Percentiles rank a stretch among this genome's conserved stretches.
Conservation (phyloP, 371 early-diverging fungal genomes). For the Coemansia sp. region DNA sequence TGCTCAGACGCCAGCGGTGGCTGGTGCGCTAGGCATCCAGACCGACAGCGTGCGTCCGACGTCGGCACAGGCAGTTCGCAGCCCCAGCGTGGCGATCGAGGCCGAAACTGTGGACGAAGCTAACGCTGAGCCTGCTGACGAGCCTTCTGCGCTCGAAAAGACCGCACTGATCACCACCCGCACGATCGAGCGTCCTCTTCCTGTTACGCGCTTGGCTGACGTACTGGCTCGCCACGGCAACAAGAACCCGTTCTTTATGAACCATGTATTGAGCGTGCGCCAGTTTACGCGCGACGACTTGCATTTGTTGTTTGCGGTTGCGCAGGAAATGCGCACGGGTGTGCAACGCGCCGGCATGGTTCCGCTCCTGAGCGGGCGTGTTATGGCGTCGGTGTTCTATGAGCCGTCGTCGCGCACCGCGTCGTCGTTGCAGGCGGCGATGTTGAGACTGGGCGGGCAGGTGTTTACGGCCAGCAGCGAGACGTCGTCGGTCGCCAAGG, state of each 20-base stretch:
- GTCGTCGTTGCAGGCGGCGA: conserved; percentile 91
- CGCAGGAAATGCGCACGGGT: conserved; percentile 91
- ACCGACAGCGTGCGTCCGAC: conserved; percentile 14
- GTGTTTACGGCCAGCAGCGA: conserved; percentile 81
- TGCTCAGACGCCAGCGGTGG: conserved; percentile 18
- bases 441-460: conserved; percentile 88
- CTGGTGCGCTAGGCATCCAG: conserved; percentile 24
- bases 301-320: conserved; percentile 92
- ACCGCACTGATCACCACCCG: conserved; percentile 20
- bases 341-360: conserved; percentile 86
- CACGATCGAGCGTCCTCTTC: conserved; percentile 40
- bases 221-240: conserved; percentile 65
- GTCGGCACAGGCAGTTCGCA: conserved; percentile 13
- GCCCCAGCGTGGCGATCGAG: conserved; percentile 15
- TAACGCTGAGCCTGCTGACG: conserved; percentile 23
- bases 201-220: conserved; percentile 57
- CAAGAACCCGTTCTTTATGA: conserved; percentile 87
- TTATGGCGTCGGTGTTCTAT: conserved; percentile 92
- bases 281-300: conserved; percentile 89
- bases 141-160: conserved; percentile 12
- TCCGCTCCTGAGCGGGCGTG: conserved; percentile 82
- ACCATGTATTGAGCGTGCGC: conserved; percentile 84
- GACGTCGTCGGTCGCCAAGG: conserved; percentile 89
- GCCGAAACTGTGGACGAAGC: conserved; percentile 36
- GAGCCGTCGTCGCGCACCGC: conserved; percentile 95